These are phyloP conservation scores for Nevesoporus exiguus DNA, from an alignment of 768 basidiomycete genomes.

Conservation along the genomic window DNA sequence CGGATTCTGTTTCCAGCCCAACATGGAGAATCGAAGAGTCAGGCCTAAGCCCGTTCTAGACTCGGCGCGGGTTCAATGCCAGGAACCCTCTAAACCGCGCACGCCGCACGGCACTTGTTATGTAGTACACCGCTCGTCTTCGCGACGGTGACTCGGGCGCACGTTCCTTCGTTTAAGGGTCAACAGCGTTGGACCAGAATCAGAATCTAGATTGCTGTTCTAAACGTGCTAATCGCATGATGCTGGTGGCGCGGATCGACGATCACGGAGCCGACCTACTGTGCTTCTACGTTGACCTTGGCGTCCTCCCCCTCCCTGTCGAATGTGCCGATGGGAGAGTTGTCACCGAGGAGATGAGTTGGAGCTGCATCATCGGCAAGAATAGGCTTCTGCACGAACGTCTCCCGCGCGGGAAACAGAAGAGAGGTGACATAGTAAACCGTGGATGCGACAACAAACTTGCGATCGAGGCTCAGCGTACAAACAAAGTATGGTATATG, in stretches of 20 bases:
- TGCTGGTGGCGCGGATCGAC: conserved; percentile 6
- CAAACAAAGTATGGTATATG: not conserved
- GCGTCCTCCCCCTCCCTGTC: not conserved
- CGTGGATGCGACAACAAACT: conserved; percentile 25
- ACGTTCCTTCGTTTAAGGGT: not conserved
- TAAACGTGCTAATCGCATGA: not conserved
- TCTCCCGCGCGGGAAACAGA: conserved; percentile 25
- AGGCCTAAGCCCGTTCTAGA: conserved; percentile 1
- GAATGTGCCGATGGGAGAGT: not conserved
- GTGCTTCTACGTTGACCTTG: conserved; percentile 1
- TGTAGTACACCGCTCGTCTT: conserved; percentile 13
- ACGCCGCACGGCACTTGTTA: not conserved
- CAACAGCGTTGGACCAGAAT: not conserved
- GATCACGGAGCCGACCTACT: conserved; percentile 4
- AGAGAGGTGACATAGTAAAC: conserved; percentile 28
- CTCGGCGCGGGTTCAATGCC: not conserved
- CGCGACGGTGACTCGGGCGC: conserved; percentile 8
- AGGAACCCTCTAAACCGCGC: not conserved
- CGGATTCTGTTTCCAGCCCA: conserved; percentile 8
- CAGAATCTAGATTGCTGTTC: not conserved
- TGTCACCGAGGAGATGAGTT: not conserved
- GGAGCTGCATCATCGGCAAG: conserved; percentile 15
- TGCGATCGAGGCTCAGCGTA: not conserved
- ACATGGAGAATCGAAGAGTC: conserved; percentile 3
- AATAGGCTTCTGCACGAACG: conserved; percentile 26